Evolutionary conservation across 768 basidiomycete genomes (phyloP).

Genomic region (Candolleomyces efflorescens): DNA sequence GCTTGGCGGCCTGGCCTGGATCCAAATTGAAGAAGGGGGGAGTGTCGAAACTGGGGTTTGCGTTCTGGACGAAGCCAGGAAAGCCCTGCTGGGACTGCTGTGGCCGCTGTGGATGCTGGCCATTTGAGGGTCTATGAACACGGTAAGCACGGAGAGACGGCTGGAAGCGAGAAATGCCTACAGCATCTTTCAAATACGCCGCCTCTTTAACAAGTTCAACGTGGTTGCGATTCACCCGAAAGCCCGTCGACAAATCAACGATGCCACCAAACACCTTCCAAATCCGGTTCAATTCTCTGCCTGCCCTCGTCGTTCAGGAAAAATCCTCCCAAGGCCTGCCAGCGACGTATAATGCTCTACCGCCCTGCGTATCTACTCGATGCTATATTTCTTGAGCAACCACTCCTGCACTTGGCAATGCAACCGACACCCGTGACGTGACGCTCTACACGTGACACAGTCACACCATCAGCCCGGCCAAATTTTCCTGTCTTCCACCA

Average conservation of each 20-base stretch:
- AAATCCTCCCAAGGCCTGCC: background rate
- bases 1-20: constrained; percentile 65
- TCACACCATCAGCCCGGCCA: background rate
- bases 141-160: constrained; percentile 10
- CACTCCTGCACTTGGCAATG: background rate
- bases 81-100: constrained; percentile 26
- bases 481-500: background rate
- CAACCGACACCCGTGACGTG: background rate
- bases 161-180: constrained; percentile 18
- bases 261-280: background rate
- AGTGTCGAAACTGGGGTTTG: constrained; percentile 30
- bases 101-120: constrained; percentile 28
- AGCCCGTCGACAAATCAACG: constrained; percentile 9
- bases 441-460: constrained; percentile 10
- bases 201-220: constrained; percentile 7
- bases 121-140: constrained; percentile 33
- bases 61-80: constrained; percentile 28
- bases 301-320: background rate
- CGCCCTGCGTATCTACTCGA: too few relatives aligned
- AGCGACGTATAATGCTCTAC: background rate
- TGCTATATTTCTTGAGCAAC: background rate
- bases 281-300: background rate
- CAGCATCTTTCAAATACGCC: constrained; percentile 23
- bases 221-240: constrained; percentile 6
- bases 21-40: constrained; percentile 51